Evolutionary conservation across 2,329 filamentous ascomycete genomes (phyloP), one percentile per base, ranked within the genome.

Genomic region (Trichoderma atroviride): DNA sequence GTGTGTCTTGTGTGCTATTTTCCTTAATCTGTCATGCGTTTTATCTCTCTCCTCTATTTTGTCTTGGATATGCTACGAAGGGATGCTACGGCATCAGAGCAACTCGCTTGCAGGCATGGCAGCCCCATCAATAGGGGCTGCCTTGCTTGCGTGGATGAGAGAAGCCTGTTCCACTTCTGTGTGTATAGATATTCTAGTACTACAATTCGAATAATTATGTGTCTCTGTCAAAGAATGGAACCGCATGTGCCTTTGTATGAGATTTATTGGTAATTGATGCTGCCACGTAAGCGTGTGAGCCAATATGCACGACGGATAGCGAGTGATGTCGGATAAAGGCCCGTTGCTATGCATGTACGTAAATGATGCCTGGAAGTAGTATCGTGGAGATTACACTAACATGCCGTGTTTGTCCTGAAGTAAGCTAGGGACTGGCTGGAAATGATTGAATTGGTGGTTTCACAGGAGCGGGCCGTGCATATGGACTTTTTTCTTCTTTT

Each of bases 161-260:
- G 47, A 55, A 55, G 61, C 61, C 29, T 29, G 61, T 64, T 33
- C 63, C 53, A 40, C 52, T 66, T 47, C 40, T 31, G 37, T 58
- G 53, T 66, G 53, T 66, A 66, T 66, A 66, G 63, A 66, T 66
- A 66, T 27, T 58, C 63, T 50, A 66, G 63, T 66, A 66, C 53
- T 66, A 66, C 63, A 66, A 66, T 43, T 57, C 40, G 53, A 58
- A 50, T 58, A 66, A 58, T 66, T 27, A 19, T 43, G 53, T 40
- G 50, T 56, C 63, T 66, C 63, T 66, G 63, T 66, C 63, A 58
- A 57, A 58, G 6, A 29, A 65, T 5, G 7, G 24, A 47, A 35
- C 22, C 33, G 1, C 40, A 9, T 4, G 40, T 16, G 59, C 11
- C 19, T 22, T 50, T 33, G 59, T 29, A 14, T 16, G 62, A 43